Evolutionary conservation across 345 rosid genomes (phyloP).

Genomic region (Hirschfeldia incana): DNA sequence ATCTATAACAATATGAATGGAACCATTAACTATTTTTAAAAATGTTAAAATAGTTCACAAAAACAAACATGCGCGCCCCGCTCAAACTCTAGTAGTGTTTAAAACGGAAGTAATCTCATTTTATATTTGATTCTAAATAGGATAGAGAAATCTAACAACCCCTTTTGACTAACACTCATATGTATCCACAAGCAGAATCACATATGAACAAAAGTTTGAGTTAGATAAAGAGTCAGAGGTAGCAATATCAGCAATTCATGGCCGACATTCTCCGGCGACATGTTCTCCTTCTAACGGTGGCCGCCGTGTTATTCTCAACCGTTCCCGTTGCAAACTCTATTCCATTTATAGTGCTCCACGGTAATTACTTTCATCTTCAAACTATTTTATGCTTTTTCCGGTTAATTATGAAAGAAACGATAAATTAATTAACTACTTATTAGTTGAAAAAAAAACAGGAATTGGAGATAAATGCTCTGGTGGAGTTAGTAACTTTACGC

Average conservation of each 20-base stretch:
- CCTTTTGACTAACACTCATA: neutral
- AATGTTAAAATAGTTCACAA: too few species aligned
- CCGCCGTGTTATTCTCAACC: constrained; percentile 20
- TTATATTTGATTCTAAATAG: neutral
- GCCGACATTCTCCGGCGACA: neutral
- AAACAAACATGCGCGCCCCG: too few species aligned
- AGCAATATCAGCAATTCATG: constrained; percentile 3
- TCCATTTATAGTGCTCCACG: constrained; percentile 77
- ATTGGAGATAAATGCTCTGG: constrained; percentile 74
- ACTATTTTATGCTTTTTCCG: neutral
- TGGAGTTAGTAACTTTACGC: constrained; percentile 64
- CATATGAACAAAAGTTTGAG: too few species aligned
- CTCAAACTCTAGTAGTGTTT: neutral
- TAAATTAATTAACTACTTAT: neutral
- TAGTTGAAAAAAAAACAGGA: constrained; percentile 43
- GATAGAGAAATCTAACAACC: neutral
- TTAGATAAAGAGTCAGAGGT: neutral
- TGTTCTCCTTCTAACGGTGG: constrained; percentile 31
- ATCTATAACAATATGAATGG: too few species aligned
- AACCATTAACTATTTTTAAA: too few species aligned
- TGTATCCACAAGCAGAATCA: neutral
- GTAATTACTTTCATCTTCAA: constrained; percentile 36
- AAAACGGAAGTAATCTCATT: neutral
- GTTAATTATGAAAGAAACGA: neutral
- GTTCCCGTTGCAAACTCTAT: constrained; percentile 48